These are phyloP conservation scores for Aotearoamyces nothofagi DNA, from an alignment of 2,329 filamentous ascomycete genomes.

Conservation along the genomic window DNA sequence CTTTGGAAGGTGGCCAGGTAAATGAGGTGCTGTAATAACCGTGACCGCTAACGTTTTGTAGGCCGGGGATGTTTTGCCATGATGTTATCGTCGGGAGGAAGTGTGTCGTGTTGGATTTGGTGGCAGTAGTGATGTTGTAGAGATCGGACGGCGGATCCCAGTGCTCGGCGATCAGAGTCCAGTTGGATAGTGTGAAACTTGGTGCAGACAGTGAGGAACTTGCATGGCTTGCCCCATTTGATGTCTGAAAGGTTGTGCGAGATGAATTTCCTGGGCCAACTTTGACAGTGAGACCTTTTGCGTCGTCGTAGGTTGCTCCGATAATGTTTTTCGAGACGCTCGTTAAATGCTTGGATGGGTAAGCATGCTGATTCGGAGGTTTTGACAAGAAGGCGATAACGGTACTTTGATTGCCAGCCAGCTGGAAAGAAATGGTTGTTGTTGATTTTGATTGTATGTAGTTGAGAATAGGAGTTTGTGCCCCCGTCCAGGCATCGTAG, in stretches of 20 bases:
- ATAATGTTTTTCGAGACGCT: neutral
- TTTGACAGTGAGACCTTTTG: neutral
- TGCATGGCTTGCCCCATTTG: no score
- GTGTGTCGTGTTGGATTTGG: constrained; percentile 19
- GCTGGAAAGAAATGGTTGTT: constrained; percentile 19
- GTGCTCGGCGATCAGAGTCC: constrained; percentile 22
- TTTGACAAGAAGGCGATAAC: constrained; percentile 21
- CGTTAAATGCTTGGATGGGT: neutral
- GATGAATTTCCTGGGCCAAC: neutral
- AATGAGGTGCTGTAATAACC: constrained; percentile 22
- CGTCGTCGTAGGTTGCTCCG: neutral
- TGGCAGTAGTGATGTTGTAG: constrained; percentile 10
- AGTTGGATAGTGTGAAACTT: constrained; percentile 19
- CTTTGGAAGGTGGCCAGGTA: constrained; percentile 28
- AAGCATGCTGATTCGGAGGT: no score
- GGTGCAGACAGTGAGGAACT: no score
- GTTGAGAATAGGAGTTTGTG: constrained; percentile 16
- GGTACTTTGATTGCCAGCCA: constrained; percentile 24
- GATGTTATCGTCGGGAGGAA: constrained; percentile 16
- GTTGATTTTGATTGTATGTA: constrained; percentile 17
- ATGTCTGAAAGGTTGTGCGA: neutral
- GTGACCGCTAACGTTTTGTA: constrained; percentile 19
- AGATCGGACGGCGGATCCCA: constrained; percentile 23
- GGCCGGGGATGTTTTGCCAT: constrained; percentile 19
- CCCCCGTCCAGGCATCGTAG: constrained; percentile 28